Base-by-base conservation (phyloP, 352 stramenopile genomes). In the Blastocystis sp. region DNA sequence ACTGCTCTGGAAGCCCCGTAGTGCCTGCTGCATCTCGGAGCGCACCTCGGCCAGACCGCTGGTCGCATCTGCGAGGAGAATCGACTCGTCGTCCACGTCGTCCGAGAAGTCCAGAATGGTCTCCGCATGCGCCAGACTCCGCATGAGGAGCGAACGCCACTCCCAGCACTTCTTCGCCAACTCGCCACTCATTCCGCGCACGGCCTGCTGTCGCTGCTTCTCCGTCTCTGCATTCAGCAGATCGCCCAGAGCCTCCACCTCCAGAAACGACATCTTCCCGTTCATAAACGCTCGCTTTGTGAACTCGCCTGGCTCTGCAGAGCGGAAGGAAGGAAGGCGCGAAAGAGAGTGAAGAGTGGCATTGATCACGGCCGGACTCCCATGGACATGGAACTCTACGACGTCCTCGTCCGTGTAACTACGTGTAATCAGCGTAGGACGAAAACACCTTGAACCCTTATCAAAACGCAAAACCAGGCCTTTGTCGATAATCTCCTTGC, bases 251-350 rank as follows among this genome's bases (percentile, higher is more conserved):
- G 93, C 94, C 87, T 96, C 94, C 15, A 96, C 94, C 77, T 91
- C 61, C 34, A 73, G 18, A 54, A 73, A 84, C 11, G 50, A 66
- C 59, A 80, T 87, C 90, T 95, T 96, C 89, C 95, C 93, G 91
- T 96, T 95, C 73, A 95, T 92, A 87, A 96, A 96, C 13, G 93
- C 94, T 29, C 94, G 93, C 90, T 95, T 93, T 20, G 94, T 96
- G 89, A 95, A 96, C 88, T 96, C 94, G 0, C 94, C 94, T 0
- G 94, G 90, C 75, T 95, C 93, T 2, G 94, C 94, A 7, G 92
- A 91, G 34, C 94, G 62, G 43, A 88, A 88, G 2, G 8, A 45
- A 20, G 77, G 77, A 56, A 88, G 34, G 20, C 9, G 29, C 4
- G 62, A 76, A 26, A 96, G 91, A 26, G 94, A 93, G 90, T 95